Conservation (phyloP, 2,329 filamentous ascomycete genomes). For the Paraphaeosphaeria sporulosa region DNA sequence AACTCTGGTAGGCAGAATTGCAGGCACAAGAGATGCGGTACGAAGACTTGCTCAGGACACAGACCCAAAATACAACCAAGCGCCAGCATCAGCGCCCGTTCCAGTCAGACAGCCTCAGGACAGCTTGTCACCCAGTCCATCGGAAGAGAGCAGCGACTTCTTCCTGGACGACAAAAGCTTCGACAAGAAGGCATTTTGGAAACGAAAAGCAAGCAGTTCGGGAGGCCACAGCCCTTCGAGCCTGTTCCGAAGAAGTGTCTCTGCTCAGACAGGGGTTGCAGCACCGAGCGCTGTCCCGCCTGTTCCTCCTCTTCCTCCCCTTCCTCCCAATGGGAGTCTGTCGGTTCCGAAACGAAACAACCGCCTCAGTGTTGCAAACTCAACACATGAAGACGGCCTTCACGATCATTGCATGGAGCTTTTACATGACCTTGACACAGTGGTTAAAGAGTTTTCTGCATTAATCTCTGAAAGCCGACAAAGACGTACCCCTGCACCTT, state of each 20-base stretch:
- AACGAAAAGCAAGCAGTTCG: slow-evolving; percentile 75
- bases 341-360: slow-evolving; percentile 46
- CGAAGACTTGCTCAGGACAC: slow-evolving; percentile 87
- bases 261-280: slow-evolving; percentile 61
- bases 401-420: slow-evolving; percentile 85
- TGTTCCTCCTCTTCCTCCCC: slow-evolving; percentile 30
- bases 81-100: slow-evolving; percentile 45
- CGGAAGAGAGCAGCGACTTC: slow-evolving; percentile 63
- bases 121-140: slow-evolving; percentile 49
- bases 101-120: slow-evolving; percentile 41
- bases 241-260: slow-evolving; percentile 58
- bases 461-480: slow-evolving; percentile 82
- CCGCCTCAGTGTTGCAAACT: slow-evolving; percentile 47
- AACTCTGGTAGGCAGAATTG: slow-evolving; percentile 81
- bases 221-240: slow-evolving; percentile 52
- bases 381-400: slow-evolving; percentile 66
- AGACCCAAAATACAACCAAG: slow-evolving; percentile 65
- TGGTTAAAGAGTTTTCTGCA: slow-evolving; percentile 81
- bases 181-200: slow-evolving; percentile 87
- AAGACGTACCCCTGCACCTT: slow-evolving; percentile 66
- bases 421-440: slow-evolving; percentile 83
- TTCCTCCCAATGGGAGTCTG: slow-evolving; percentile 36
- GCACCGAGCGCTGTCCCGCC: slow-evolving; percentile 49
- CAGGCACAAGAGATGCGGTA: slow-evolving; percentile 87
- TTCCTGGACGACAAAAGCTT: slow-evolving; percentile 52